Conservation (phyloP, 2,329 filamentous ascomycete species). For the Trichoderma guizhouense region DNA sequence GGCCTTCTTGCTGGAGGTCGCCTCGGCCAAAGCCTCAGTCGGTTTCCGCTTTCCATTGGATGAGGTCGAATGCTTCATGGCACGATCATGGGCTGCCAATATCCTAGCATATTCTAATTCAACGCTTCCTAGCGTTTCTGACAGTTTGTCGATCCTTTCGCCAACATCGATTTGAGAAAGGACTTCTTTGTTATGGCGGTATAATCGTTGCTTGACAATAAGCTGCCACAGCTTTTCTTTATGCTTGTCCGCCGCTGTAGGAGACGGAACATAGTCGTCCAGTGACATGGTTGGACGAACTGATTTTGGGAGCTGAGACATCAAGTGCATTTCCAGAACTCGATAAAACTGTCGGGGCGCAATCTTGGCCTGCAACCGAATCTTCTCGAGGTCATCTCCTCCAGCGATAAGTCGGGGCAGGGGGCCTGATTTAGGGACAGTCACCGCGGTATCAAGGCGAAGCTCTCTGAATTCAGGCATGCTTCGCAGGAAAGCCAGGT, state of each 20-base stretch:
- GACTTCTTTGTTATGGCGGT: conserved; percentile 68
- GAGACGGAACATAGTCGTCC: conserved; percentile 40
- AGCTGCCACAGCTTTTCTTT: conserved; percentile 69
- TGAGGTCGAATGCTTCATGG: conserved; percentile 27
- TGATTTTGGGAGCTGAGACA: conserved; percentile 55
- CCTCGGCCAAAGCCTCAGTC: conserved; percentile 27
- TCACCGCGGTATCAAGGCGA: conserved; percentile 50
- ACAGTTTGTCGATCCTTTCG: conserved; percentile 70
- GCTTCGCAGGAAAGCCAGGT: conserved; percentile 62
- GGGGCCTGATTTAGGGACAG: conserved; percentile 46
- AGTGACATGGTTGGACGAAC: conserved; percentile 52
- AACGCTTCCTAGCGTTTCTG: conserved; percentile 64
- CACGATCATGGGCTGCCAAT: conserved; percentile 47
- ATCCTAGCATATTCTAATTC: conserved; percentile 71
- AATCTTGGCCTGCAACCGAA: conserved; percentile 67
- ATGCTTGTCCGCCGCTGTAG: conserved; percentile 56
- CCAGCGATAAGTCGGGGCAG: conserved; percentile 57
- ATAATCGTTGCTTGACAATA: conserved; percentile 73
- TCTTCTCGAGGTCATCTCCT: conserved; percentile 48
- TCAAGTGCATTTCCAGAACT: conserved; percentile 71
- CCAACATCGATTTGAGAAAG: conserved; percentile 65
- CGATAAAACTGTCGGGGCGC: conserved; percentile 72
- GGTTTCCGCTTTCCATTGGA: conserved; percentile 47
- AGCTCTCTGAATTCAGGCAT: conserved; percentile 57
- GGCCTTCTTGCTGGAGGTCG: conserved; percentile 43